These are phyloP conservation scores for Cryptococcus hybrid DNA, from an alignment of 1,284 basidiomycete species.

Conservation along the genomic window DNA sequence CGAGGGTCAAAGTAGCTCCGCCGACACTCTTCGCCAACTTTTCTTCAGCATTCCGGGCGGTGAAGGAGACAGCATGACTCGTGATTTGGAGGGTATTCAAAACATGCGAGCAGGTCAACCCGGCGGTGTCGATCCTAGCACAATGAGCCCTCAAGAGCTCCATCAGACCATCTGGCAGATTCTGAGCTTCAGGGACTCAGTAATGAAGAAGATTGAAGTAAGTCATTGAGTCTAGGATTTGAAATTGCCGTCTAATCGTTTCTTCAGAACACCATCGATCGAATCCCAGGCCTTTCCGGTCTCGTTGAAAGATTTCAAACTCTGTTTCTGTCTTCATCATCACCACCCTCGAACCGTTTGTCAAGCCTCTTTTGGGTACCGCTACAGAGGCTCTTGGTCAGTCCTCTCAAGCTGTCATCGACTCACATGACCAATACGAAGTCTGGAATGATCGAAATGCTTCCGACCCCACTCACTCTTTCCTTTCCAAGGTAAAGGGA, in stretches of 20 bases:
- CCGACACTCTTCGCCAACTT: constrained; percentile 44
- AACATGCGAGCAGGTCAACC: constrained; percentile 61
- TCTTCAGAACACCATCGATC: constrained; percentile 63
- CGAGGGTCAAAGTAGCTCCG: constrained; percentile 55
- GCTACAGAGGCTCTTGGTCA: constrained; percentile 62
- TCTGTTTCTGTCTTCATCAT: constrained; percentile 79
- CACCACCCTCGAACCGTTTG: constrained; percentile 66
- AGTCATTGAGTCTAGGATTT: constrained; percentile 2
- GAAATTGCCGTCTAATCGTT: background rate
- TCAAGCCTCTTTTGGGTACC: constrained; percentile 75
- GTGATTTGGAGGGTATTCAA: constrained; percentile 74
- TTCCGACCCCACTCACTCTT: constrained; percentile 76
- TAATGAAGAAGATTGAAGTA: constrained; percentile 79
- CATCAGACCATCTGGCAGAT: constrained; percentile 80
- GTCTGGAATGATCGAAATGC: constrained; percentile 76
- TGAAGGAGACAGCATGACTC: constrained; percentile 54
- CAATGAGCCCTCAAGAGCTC: constrained; percentile 86
- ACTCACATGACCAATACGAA: constrained; percentile 73
- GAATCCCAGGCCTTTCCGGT: constrained; percentile 58
- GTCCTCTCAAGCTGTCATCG: constrained; percentile 72
- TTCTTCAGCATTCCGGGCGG: constrained; percentile 62
- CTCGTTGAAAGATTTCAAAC: constrained; percentile 81
- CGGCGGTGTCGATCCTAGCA: constrained; percentile 64
- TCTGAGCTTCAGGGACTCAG: constrained; percentile 76
- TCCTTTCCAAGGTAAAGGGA: constrained; percentile 51